Evolutionary conservation across 768 basidiomycete species (phyloP), one percentile per base, ranked within the genome.

Genomic region (Lactifluus echinatus): DNA sequence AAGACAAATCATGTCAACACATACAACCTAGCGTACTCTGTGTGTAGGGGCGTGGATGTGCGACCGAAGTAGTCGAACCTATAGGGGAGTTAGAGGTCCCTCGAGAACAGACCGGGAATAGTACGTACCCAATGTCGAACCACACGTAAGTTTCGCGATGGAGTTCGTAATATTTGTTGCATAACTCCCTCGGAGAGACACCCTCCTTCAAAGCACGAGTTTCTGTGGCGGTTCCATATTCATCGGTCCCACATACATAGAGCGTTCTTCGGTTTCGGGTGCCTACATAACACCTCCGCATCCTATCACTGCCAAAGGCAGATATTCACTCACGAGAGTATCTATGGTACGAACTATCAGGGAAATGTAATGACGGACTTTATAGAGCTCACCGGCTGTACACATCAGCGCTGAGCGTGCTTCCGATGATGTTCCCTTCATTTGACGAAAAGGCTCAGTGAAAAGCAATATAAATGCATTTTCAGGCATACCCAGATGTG

Each of bases 171-270:
- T 97, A 97, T 72, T 94, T 93, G 71, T 93, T 89, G 69, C 93
- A 96, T 2, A 97, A 76, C 63, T 84, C 81, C 59, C 75, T 75
- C 0, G 93, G 88, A 11, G 88, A 83, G 37, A 93, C 70, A 0
- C 84, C 82, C 68, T 95, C 92, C 67, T 93, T 92, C 57, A 92
- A 70, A 3, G 96, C 95, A 70, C 96, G 94, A 2, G 94, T 97
- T 75, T 99, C 96, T 0, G 96, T 96, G 0, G 96, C 95, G 7
- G 96, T 99, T n/a, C 96, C 96, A 66, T 99, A 99, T 72, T 99
- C 96, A 68, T 99, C 96, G 4, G 96, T 98, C 26, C 96, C 96
- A 71, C 96, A 99, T 55, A 99, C 79, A 69, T 95, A 99, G 31
- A 98, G 77, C 0, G 93, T 95, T 43, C 85, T 83, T 65, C 87